These are phyloP conservation scores for Pestalotiopsis fici DNA, from an alignment of 2,329 filamentous ascomycete genomes.

Conservation along the genomic window DNA sequence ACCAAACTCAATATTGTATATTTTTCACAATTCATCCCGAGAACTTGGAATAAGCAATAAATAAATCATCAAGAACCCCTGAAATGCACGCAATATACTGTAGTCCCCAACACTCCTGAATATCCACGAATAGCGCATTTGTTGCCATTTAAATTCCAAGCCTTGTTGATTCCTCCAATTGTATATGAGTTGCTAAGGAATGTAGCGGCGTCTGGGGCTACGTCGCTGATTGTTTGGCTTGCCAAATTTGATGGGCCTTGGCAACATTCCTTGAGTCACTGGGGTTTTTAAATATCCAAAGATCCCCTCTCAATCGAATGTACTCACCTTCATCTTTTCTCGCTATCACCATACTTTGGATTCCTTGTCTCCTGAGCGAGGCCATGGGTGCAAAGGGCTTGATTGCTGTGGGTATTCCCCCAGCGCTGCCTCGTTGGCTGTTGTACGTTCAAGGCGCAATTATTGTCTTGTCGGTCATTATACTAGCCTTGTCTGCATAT, in stretches of 20 bases:
- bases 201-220: not conserved
- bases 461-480: slow-evolving; percentile 38
- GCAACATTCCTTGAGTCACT: not conserved
- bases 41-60: not conserved
- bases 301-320: not conserved
- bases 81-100: not conserved
- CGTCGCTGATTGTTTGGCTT: not conserved
- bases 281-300: not conserved
- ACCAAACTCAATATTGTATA: too few relatives aligned
- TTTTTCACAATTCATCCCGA: too few relatives aligned
- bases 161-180: not conserved
- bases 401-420: slow-evolving; percentile 36
- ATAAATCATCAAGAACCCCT: not conserved
- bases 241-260: not conserved
- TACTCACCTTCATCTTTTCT: not conserved
- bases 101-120: not conserved
- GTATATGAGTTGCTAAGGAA: not conserved
- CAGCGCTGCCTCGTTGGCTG: slow-evolving; percentile 33
- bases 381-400: slow-evolving; percentile 31
- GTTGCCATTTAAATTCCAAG: not conserved
- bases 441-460: slow-evolving; percentile 38
- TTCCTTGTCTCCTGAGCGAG: not conserved
- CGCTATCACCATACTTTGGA: not conserved
- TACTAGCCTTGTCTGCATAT: slow-evolving; percentile 42
- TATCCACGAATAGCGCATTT: not conserved